phyloP scores from a whole-genome alignment of 148 eudicot genomes.

The Fagopyrum tataricum region DNA sequence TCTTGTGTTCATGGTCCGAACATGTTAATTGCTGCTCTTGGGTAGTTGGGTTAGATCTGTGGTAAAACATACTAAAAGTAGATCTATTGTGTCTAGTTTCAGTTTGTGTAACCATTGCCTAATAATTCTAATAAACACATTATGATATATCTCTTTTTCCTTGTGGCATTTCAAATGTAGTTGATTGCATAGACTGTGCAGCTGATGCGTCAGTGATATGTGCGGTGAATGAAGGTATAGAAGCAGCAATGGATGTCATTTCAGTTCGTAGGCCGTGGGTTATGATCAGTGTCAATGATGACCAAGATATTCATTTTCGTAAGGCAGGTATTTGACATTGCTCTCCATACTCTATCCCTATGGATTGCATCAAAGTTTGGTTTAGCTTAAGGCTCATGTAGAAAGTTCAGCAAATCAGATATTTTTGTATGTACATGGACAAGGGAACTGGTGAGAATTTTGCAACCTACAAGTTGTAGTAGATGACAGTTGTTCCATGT shows the following conservation, averaged over 20 bases:
- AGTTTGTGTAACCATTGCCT: no score
- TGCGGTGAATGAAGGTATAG: slow-evolving; percentile 82
- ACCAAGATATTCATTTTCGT: slow-evolving; percentile 91
- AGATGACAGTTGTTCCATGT: background rate
- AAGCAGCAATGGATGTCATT: slow-evolving; percentile 52
- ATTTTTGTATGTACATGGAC: background rate
- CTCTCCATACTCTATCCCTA: background rate
- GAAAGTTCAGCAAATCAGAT: background rate
- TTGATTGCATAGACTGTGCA: slow-evolving; percentile 98
- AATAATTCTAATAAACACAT: no score
- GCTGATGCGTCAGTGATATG: slow-evolving; percentile 86
- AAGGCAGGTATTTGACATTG: slow-evolving; percentile 57
- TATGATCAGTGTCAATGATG: slow-evolving; percentile 94
- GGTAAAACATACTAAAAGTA: background rate
- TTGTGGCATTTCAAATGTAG: slow-evolving; percentile 24
- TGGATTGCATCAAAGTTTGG: background rate
- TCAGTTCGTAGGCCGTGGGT: slow-evolving; percentile 82
- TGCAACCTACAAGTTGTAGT: background rate
- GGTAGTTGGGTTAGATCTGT: background rate
- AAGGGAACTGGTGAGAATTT: background rate
- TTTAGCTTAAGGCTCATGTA: background rate
- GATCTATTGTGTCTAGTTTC: background rate
- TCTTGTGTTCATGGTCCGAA: background rate
- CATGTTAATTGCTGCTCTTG: background rate
- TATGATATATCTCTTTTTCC: background rate